Evolutionary conservation across 2,329 filamentous ascomycete species (phyloP).

Genomic region (Gremmenia infestans): DNA sequence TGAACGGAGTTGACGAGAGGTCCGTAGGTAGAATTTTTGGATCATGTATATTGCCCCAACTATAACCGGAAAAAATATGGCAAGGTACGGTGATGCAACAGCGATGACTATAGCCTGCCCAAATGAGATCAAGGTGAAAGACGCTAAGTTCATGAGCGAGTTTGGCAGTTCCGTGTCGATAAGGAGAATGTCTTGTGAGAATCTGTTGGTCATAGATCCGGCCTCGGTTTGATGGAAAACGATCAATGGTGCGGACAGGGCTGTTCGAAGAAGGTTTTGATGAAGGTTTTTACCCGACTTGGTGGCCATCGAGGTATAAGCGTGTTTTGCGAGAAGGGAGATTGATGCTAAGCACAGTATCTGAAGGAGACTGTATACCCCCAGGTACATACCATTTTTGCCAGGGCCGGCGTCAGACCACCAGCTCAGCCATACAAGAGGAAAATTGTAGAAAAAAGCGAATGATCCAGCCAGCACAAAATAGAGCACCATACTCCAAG

Average conservation of each 20-base stretch:
- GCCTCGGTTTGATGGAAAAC: conserved; percentile 9
- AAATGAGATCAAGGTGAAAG: not conserved
- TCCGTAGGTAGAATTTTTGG: conserved; percentile 40
- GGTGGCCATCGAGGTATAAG: not conserved
- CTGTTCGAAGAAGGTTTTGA: not conserved
- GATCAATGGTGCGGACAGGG: conserved; percentile 32
- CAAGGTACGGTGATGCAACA: not conserved
- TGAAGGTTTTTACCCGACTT: not conserved
- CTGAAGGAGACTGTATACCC: too few relatives aligned
- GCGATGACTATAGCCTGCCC: not conserved
- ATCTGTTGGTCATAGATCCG: conserved; percentile 36
- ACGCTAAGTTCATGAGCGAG: conserved; percentile 25
- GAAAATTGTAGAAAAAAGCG: not conserved
- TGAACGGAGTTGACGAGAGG: conserved; percentile 41
- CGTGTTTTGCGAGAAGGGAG: not conserved
- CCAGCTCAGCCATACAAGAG: not conserved
- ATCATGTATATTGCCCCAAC: conserved; percentile 26
- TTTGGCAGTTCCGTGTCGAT: conserved; percentile 20
- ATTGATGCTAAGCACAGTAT: too few relatives aligned
- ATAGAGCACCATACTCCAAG: not conserved
- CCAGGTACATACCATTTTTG: not conserved
- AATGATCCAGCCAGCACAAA: not conserved
- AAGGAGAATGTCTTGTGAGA: conserved; percentile 37
- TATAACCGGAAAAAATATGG: conserved; percentile 24
- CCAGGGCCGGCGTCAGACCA: not conserved